Base-by-base conservation (phyloP, 441 rosid genomes). In the Croton setiger region DNA sequence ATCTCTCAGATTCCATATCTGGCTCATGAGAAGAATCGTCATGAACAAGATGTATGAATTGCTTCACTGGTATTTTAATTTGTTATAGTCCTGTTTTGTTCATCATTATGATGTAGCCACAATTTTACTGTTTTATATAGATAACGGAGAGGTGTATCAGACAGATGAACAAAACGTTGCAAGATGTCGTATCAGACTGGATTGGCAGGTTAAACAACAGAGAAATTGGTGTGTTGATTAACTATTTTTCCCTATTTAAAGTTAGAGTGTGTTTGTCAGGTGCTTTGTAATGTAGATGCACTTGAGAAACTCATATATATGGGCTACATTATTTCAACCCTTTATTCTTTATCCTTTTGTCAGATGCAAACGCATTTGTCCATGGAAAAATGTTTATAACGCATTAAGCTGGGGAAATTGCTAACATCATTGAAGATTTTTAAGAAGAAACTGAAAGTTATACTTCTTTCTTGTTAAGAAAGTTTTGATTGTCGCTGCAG, bases 11-110 rank as follows among this genome's bases (percentile, higher is more conserved):
- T 91, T 79, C 97, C 94, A 43, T 83, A 68, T 66, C 13, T 68
- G 64, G 86, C 87, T 23, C 97, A 91, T 78, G 97, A 87, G 75
- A 87, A 73, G 80, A 92, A 91, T 76, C 87, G 82, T 60, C 88
- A 87, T 78, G 99, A 90, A 72, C 96, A 92, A 72, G 88, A 90
- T 83, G 98, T 92, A 85, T 69, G 87, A 39, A 71, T 20, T 64
- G 61, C 21, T 71, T 27, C 41, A 45, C 18, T 35, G n/a, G 44
- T 33, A 33, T 74, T 27, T 59, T 17, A 57, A 45, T 65, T 20
- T 14, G 1, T 21, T 13, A 8, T 11, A n/a, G 23, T 45, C 8
- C 6, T 44, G n/a, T 14, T 45, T 7, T 10, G 4, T 48, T 36
- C 36, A 47, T 47, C 7, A 7, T 18, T 49, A 21, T 23, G 47